Evolutionary conservation across 306 rosid genomes (phyloP), one percentile per base, ranked within the genome.

Genomic region (Cucurbita pepo): DNA sequence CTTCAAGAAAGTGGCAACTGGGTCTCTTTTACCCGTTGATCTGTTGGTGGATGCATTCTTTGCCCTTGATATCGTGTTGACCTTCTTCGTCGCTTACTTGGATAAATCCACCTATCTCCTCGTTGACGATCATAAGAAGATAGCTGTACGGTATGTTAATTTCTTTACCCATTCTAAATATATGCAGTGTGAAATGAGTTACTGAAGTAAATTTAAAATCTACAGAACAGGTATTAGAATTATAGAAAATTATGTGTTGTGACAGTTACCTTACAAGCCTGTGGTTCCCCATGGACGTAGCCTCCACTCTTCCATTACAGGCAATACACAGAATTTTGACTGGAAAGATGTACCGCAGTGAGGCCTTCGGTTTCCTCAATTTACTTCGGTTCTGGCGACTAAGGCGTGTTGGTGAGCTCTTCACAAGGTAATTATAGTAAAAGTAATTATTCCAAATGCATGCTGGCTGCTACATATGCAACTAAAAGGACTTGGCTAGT

Each of bases 311-410:
- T 15, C 98, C 98, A 57, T 82, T 88, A 84, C 83, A 81, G 78
- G 71, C 81, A 53, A 66, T 90, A 59, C 48, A 74, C 82, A 82
- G 78, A 83, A 69, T 90, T 75, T 16, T 83, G 61, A 81, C 85
- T 0, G 88, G 89, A 65, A 69, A 75, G 38, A 37, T 25, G 40
- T 76, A 56, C 38, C 56, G 56, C 11, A 77, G 73, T 36, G 79
- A 74, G 44, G 71, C 74, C 48, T 90, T 90, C 56, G 86, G 89
- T 61, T 85, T 90, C 82, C 85, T 93, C 75, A 84, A 86, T 80
- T 56, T 88, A 87, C 96, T 93, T 65, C 83, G 97, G 56, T 86
- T 90, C 25, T 93, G 98, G 98, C 86, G 97, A 64, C 85, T 93
- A 66, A 77, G 91, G 56, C 97, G 86, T 6, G 93, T 90, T 51